A percentile compares a stretch with the other conserved stretches of the same genome.
Conservation (phyloP, 225 moss, liverwort and hornwort species). For the Thuidium tamariscinum region DNA sequence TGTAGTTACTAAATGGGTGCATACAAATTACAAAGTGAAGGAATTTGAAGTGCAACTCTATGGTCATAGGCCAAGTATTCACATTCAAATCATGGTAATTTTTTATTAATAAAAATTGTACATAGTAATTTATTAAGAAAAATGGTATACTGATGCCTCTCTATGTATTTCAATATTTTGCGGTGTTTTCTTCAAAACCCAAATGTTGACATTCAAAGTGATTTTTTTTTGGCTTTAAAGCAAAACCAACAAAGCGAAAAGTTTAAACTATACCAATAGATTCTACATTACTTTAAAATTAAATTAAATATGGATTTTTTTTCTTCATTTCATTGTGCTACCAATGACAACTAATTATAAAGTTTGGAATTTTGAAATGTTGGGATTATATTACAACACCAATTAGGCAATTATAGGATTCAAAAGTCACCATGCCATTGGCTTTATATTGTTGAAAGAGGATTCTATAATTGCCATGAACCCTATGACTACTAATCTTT, state of each 20-base stretch:
- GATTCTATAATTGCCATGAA: not conserved
- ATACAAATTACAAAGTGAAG: not conserved
- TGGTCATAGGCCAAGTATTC: not conserved
- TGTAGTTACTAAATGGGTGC: not conserved
- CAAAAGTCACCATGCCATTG: fast-evolving
- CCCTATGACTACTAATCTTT: not conserved
- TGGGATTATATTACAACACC: not conserved
- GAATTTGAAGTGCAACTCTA: not conserved
- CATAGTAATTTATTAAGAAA: not conserved
- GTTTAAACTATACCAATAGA: not conserved
- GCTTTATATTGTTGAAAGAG: not conserved
- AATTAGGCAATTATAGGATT: not conserved
- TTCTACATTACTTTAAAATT: not conserved
- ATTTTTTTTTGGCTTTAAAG: not conserved
- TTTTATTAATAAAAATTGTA: not conserved
- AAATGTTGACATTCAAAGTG: not conserved
- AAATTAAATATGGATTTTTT: not conserved
- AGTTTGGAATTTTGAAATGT: not conserved
- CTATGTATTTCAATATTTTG: not conserved
- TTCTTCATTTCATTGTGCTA: fast-evolving
- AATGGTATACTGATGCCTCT: not conserved
- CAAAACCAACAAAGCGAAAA: too few relatives aligned
- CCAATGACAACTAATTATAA: fast-evolving
- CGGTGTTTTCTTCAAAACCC: not conserved
- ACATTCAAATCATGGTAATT: not conserved